Base-by-base conservation (phyloP, 345 rosid species). In the Rhizophora apiculata region DNA sequence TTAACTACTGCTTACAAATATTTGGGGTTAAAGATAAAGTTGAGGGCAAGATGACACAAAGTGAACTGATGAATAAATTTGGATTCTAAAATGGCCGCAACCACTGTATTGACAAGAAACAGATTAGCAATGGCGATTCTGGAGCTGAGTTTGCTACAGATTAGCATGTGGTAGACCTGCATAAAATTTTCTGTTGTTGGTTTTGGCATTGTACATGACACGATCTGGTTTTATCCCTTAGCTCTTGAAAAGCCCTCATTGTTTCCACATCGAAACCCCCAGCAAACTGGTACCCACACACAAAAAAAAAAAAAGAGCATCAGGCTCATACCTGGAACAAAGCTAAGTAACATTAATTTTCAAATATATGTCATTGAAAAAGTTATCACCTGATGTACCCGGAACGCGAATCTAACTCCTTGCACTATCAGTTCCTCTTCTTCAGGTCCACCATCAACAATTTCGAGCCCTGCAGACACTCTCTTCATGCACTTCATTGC, bases 401-500 rank as follows among this genome's bases (percentile, higher is more conserved):
- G 96, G 84, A 96, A 96, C 0, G 99, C 99, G 13, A 92, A 96
- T 69, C 97, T 62, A 51, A 96, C 99, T 0, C 98, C 93, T 82
- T 96, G 96, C 13, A 96, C 92, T 3, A 96, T 86, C 39, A 96
- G 84, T 77, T 96, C 99, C 68, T 96, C 99, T 79, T 96, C 98
- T 76, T 95, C 99, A 1, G 92, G 89, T 1, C 88, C 83, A 1
- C 76, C 89, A 1, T 75, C 89, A 8, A 81, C 87, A 8, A 73
- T 73, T 79, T 92, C 93, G 0, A 92, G 94, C 77, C 89, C 97
- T 0, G 98, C 94, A 0, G 99, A 92, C 18, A 92, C 96, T 76
- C 99, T 82, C 81, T 81, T 96, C 99, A 96, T 92, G 82, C 85
- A 92, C 83, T 92, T 90, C 99, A 80, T 86, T 1, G 99, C 98